A percentile compares a stretch with the other conserved stretches of the same genome.
phyloP scores from a whole-genome alignment of 306 rosid genomes.

The Acacia melanoxylon region DNA sequence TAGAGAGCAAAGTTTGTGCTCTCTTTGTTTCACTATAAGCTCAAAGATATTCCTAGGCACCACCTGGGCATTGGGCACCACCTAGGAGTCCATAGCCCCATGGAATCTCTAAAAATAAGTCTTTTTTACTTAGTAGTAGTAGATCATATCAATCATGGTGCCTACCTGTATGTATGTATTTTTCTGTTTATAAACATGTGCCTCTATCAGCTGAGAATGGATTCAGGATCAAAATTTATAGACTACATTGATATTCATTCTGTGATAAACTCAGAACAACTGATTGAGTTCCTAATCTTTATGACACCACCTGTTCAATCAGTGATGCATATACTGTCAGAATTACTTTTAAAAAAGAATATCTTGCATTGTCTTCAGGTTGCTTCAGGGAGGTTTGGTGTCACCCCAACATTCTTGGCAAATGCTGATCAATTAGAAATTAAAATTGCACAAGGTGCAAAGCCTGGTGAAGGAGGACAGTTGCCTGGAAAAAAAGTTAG shows the following conservation, averaged over 20 bases:
- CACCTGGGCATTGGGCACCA: too few relatives aligned
- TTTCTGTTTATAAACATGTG: neutral
- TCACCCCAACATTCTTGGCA: constrained; percentile 98
- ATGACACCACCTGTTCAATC: neutral
- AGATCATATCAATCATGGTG: neutral
- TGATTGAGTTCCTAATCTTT: constrained; percentile 18
- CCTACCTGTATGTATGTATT: constrained; percentile 1
- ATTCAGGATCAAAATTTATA: constrained; percentile 6
- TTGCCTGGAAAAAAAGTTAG: constrained; percentile 99
- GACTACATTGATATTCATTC: neutral
- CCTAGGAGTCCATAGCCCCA: neutral
- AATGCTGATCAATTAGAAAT: constrained; percentile 97
- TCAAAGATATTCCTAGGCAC: too few relatives aligned
- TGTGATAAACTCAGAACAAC: neutral
- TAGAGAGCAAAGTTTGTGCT: too few relatives aligned
- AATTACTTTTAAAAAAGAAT: constrained; percentile 16
- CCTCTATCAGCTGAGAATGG: neutral
- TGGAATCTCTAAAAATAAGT: neutral
- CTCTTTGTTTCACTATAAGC: too few relatives aligned
- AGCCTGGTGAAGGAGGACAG: constrained; percentile 99
- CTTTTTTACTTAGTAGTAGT: neutral
- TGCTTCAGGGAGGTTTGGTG: constrained; percentile 99
- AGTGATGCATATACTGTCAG: constrained; percentile 7
- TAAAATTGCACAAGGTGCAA: constrained; percentile 99
- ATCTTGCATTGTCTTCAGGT: constrained; percentile 60